A percentile compares a stretch with the other conserved stretches of the same genome.
phyloP scores from a whole-genome alignment of 1,139 yeast species.

The Blastobotrys capitulatus region DNA sequence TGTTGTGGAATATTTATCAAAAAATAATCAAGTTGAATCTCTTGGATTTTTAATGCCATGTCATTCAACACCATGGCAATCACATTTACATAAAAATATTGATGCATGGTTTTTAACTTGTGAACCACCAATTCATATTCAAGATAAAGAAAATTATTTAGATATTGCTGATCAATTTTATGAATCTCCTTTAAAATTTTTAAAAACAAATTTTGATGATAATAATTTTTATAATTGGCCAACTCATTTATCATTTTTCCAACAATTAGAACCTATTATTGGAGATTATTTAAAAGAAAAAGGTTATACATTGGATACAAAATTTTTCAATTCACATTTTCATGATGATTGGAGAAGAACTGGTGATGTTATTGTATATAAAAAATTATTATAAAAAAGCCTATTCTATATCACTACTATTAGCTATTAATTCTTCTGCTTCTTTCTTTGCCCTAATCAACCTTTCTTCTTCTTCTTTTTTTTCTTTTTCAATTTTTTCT shows the following conservation, averaged over 20 bases:
- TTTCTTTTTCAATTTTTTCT: not conserved
- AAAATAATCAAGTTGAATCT: slow-evolving; percentile 40
- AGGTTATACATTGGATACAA: slow-evolving; percentile 33
- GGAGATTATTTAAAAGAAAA: slow-evolving; percentile 37
- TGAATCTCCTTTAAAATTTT: slow-evolving; percentile 52
- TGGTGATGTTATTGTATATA: slow-evolving; percentile 71
- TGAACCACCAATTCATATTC: slow-evolving; percentile 67
- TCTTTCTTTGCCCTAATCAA: slow-evolving; percentile 1
- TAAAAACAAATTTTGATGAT: slow-evolving; percentile 30
- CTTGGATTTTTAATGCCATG: slow-evolving; percentile 90
- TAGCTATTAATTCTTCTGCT: slow-evolving; percentile 2
- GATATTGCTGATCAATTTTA: slow-evolving; percentile 89
- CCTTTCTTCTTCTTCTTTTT: slow-evolving; percentile 4
- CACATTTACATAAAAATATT: slow-evolving; percentile 61
- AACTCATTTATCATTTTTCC: slow-evolving; percentile 63
- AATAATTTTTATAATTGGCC: slow-evolving; percentile 58
- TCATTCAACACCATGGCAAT: slow-evolving; percentile 96
- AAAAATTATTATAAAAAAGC: not conserved
- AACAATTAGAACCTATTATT: slow-evolving; percentile 49
- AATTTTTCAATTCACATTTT: slow-evolving; percentile 71
- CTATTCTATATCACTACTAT: slow-evolving; percentile 4
- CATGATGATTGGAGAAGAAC: slow-evolving; percentile 83
- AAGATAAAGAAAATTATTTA: slow-evolving; percentile 44
- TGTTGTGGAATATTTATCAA: slow-evolving; percentile 50
- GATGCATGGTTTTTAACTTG: slow-evolving; percentile 78